Percentiles rank a stretch among this genome's conserved stretches.
Evolutionary conservation across 352 stramenopile species (phyloP).

Genomic region (Blastocystis sp.): DNA sequence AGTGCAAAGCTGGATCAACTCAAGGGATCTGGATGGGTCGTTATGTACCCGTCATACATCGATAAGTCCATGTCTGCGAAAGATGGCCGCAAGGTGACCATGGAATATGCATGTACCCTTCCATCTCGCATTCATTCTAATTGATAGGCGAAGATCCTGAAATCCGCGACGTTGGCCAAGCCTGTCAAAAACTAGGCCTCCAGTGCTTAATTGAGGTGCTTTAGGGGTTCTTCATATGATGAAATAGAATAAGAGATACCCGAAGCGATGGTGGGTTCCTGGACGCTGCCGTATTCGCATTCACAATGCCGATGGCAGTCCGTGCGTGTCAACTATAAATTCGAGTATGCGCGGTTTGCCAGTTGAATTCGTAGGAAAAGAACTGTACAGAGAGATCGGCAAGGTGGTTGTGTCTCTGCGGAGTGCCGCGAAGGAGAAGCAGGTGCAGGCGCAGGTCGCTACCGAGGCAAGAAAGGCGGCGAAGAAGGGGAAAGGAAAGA

Average conservation of each 20-base stretch:
- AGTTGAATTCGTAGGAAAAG: constrained; percentile 3
- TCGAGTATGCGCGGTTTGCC: background rate
- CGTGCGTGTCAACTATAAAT: constrained; percentile 56
- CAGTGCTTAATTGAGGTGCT: constrained; percentile 44
- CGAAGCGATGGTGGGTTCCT: constrained; percentile 61
- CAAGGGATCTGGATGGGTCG: constrained; percentile 58
- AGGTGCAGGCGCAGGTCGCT: background rate
- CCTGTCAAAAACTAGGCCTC: constrained; percentile 42
- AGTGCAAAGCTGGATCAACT: constrained; percentile 45
- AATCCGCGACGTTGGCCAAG: constrained; percentile 1
- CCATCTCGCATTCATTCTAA: background rate
- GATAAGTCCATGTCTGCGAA: constrained; percentile 59
- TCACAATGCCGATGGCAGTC: constrained; percentile 60
- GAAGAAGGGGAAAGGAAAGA: constrained; percentile 55
- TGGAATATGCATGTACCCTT: constrained; percentile 44
- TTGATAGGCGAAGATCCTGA: constrained; percentile 49
- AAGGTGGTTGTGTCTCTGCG: constrained; percentile 38
- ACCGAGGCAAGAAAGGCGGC: background rate
- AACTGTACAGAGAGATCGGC: constrained; percentile 42
- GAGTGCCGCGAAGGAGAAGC: background rate
- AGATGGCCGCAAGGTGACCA: constrained; percentile 26
- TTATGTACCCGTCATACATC: constrained; percentile 62
- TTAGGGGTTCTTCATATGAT: background rate
- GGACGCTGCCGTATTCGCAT: constrained; percentile 66
- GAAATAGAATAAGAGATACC: constrained; percentile 44